phyloP scores from a whole-genome alignment of 2,329 filamentous ascomycete genomes.

The Fusarium nematophilum region DNA sequence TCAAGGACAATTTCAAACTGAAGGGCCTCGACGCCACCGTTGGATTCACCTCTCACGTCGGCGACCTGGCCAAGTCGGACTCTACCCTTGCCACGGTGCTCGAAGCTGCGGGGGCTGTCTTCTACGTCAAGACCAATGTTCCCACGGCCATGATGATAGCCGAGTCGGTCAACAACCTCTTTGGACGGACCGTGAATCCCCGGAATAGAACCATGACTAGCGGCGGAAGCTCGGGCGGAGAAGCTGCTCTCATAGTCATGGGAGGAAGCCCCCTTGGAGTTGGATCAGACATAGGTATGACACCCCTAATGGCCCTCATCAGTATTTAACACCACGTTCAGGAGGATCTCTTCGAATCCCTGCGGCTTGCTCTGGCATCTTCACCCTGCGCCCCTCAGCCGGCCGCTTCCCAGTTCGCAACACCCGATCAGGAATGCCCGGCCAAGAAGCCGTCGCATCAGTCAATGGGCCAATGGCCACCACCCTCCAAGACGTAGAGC shows the following conservation, averaged over 20 bases:
- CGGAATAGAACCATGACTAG: slow-evolving; percentile 67
- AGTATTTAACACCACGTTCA: neutral
- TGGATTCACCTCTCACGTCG: slow-evolving; percentile 72
- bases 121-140: slow-evolving; percentile 68
- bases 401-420: slow-evolving; percentile 69
- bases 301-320: fast-evolving
- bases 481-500: slow-evolving; percentile 64
- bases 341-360: slow-evolving; percentile 65
- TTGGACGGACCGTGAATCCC: slow-evolving; percentile 72
- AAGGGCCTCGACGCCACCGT: slow-evolving; percentile 69
- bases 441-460: slow-evolving; percentile 72
- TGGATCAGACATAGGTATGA: slow-evolving; percentile 69
- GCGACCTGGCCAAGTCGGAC: slow-evolving; percentile 62
- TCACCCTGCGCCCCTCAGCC: slow-evolving; percentile 65
- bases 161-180: slow-evolving; percentile 73
- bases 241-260: slow-evolving; percentile 71
- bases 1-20: slow-evolving; percentile 79
- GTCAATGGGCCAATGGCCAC: slow-evolving; percentile 73
- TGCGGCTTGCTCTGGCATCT: slow-evolving; percentile 68
- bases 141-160: slow-evolving; percentile 76
- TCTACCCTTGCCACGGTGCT: slow-evolving; percentile 56
- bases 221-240: slow-evolving; percentile 75
- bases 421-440: slow-evolving; percentile 67
- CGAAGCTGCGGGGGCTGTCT: slow-evolving; percentile 60
- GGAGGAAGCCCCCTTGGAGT: slow-evolving; percentile 69